These are phyloP conservation scores for Echium plantagineum DNA, from an alignment of 257 asterid species.

Conservation along the genomic window DNA sequence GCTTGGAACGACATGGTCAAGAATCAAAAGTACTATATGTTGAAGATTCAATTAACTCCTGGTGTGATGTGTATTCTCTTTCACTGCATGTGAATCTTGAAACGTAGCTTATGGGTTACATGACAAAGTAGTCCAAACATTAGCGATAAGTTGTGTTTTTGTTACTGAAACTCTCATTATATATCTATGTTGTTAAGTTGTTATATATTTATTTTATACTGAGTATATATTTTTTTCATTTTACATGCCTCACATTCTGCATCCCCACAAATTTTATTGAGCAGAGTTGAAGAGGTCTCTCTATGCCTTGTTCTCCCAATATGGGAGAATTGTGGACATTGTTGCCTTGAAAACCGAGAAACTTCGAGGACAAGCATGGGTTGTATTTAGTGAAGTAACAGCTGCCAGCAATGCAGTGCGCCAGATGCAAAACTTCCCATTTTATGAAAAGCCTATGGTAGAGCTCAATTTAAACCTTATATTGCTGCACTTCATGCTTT, in stretches of 20 bases:
- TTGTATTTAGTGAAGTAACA: conserved; percentile 88
- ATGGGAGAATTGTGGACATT: conserved; percentile 88
- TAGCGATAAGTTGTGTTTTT: no score
- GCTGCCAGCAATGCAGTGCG: conserved; percentile 96
- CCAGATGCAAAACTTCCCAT: conserved; percentile 95
- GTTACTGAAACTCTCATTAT: not conserved
- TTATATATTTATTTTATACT: no score
- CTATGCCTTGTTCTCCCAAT: conserved; percentile 92
- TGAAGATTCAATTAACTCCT: no score
- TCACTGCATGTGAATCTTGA: no score
- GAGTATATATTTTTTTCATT: no score
- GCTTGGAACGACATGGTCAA: no score
- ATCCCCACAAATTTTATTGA: conserved; percentile 9
- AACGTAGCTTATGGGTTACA: no score
- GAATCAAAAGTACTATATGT: no score
- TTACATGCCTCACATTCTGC: not conserved
- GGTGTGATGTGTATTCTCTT: no score
- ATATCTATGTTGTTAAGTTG: no score
- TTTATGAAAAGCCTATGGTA: conserved; percentile 92
- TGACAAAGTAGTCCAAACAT: no score
- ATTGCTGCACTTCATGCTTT: not conserved
- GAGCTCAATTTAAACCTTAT: not conserved
- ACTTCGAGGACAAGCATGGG: conserved; percentile 99
- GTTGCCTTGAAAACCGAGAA: conserved; percentile 85
- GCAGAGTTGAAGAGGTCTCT: conserved; percentile 99